These are phyloP conservation scores for Agrocybe chaxingu DNA, from an alignment of 768 basidiomycete species.

Conservation along the genomic window DNA sequence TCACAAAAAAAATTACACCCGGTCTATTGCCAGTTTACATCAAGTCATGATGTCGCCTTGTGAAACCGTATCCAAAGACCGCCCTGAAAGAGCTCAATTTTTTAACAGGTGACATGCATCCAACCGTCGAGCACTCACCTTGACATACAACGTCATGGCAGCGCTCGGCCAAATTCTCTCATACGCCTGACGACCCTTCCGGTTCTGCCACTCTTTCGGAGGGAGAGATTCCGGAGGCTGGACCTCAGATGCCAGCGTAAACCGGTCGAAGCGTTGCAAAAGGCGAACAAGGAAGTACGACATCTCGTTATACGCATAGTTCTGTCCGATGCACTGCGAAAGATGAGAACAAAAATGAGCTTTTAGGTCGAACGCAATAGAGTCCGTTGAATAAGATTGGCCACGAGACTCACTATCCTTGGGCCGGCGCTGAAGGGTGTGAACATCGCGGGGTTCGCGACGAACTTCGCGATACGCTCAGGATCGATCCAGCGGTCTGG, in stretches of 20 bases:
- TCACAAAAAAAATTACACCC: not conserved
- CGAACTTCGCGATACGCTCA: slow-evolving; percentile 44
- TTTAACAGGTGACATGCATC: slow-evolving; percentile 3
- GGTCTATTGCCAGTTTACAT: not conserved
- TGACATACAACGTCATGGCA: slow-evolving; percentile 63
- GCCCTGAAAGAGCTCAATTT: slow-evolving; percentile 32
- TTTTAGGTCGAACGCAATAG: not conserved
- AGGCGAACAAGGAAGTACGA: slow-evolving; percentile 70
- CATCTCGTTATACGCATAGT: slow-evolving; percentile 75
- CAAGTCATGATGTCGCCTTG: slow-evolving; percentile 14
- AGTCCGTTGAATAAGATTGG: not conserved
- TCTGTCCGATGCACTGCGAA: slow-evolving; percentile 63
- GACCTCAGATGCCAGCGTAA: slow-evolving; percentile 56
- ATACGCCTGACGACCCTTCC: slow-evolving; percentile 45
- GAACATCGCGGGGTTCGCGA: slow-evolving; percentile 65
- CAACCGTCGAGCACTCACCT: slow-evolving; percentile 38
- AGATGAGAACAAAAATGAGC: not conserved
- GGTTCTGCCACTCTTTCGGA: slow-evolving; percentile 51
- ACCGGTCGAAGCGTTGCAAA: slow-evolving; percentile 60
- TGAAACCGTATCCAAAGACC: slow-evolving; percentile 58
- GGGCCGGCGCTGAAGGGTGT: slow-evolving; percentile 76
- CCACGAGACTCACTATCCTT: slow-evolving; percentile 36
- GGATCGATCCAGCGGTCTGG: slow-evolving; percentile 77
- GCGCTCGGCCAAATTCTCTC: slow-evolving; percentile 64
- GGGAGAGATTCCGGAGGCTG: slow-evolving; percentile 65